Evolutionary conservation across 2,329 filamentous ascomycete species (phyloP).

Genomic region (Apiospora pterosperma): DNA sequence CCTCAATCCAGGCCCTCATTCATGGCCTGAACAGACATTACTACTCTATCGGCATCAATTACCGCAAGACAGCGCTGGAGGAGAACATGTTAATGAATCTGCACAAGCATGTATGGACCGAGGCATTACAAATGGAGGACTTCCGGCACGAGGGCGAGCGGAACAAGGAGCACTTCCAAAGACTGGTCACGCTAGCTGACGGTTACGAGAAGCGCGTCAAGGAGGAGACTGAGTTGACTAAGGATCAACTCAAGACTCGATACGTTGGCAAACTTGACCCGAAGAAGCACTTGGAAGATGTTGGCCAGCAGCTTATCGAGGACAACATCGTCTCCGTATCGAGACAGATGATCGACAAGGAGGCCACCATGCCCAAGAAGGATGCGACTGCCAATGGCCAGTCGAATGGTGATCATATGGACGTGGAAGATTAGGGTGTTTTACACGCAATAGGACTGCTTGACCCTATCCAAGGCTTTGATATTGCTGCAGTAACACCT

Average conservation of each 20-base stretch:
- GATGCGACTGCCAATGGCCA: constrained; percentile 49
- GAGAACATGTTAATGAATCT: constrained; percentile 99
- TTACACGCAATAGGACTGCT: not conserved
- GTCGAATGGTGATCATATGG: constrained; percentile 62
- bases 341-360: constrained; percentile 99
- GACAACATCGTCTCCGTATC: constrained; percentile 99
- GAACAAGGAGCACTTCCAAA: constrained; percentile 85
- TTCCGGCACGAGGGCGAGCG: constrained; percentile 80
- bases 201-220: constrained; percentile 98
- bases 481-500: constrained; percentile 7
- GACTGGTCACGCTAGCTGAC: constrained; percentile 84
- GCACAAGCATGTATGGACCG: constrained; percentile 99
- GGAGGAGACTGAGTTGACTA: constrained; percentile 95
- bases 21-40: constrained; percentile 98
- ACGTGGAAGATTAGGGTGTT: constrained; percentile 57
- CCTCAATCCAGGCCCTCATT: constrained; percentile 98
- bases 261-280: constrained; percentile 99
- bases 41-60: constrained; percentile 98
- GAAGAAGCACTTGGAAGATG: constrained; percentile 98
- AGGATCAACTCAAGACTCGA: constrained; percentile 96
- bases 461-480: constrained; percentile 17
- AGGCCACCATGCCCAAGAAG: constrained; percentile 84
- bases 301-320: constrained; percentile 94
- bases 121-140: constrained; percentile 94
- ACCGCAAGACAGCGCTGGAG: constrained; percentile 93